Evolutionary conservation across 345 rosid species (phyloP).

Genomic region (Salix dunnii): DNA sequence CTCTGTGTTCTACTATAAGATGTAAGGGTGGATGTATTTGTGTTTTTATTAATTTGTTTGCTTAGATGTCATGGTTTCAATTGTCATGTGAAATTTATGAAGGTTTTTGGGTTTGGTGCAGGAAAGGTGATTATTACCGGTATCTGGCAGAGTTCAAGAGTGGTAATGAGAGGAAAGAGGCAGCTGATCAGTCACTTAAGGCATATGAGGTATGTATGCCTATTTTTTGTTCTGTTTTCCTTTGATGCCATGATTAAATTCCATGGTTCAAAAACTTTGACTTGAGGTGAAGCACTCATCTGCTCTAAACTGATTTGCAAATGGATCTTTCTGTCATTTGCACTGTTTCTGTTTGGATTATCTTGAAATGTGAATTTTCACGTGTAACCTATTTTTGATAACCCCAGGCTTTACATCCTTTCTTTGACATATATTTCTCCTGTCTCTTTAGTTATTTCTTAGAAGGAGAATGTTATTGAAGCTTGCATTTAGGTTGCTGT

Average conservation of each 20-base stretch:
- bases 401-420: background rate
- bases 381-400: background rate
- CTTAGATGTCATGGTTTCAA: background rate
- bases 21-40: slow-evolving; percentile 22
- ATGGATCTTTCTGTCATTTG: background rate
- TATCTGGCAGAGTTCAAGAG: slow-evolving; percentile 51
- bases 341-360: background rate
- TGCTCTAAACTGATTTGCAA: background rate
- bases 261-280: background rate
- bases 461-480: background rate
- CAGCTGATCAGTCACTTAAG: slow-evolving; percentile 49
- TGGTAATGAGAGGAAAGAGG: slow-evolving; percentile 50
- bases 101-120: slow-evolving; percentile 15
- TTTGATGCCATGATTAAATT: background rate
- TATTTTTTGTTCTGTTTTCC: background rate
- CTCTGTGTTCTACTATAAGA: slow-evolving; percentile 49
- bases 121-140: slow-evolving; percentile 60
- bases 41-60: background rate
- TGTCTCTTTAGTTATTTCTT: background rate
- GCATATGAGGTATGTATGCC: slow-evolving; percentile 36
- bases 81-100: background rate
- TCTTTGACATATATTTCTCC: background rate
- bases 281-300: background rate
- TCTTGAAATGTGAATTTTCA: background rate
- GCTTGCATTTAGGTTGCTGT: background rate